Conservation (phyloP, 176 grass and related monocot species). For the Themeda triandra region DNA sequence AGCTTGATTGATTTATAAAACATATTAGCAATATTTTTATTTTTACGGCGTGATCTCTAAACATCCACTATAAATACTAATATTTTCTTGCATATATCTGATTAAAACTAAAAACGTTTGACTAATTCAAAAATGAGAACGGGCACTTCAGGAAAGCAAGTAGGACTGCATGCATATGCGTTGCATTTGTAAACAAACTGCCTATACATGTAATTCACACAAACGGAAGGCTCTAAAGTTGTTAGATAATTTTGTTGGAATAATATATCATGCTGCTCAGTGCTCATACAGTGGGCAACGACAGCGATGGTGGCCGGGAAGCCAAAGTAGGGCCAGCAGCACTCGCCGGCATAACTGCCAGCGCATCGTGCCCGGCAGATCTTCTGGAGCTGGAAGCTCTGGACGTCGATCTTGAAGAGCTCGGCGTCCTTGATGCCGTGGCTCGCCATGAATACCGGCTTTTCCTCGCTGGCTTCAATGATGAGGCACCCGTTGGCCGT, state of each 20-base stretch:
- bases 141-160: no score
- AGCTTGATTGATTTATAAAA: no score
- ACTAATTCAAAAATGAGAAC: no score
- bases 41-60: no score
- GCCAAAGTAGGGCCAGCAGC: constrained; percentile 37
- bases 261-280: not conserved
- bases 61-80: no score
- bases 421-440: constrained; percentile 17
- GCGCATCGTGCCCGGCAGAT: constrained; percentile 1
- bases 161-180: no score
- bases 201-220: not conserved
- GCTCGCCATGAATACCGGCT: constrained; percentile 4
- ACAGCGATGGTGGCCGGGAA: constrained; percentile 38
- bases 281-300: constrained; percentile 35
- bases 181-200: not conserved
- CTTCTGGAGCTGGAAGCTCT: constrained; percentile 30
- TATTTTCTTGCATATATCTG: no score
- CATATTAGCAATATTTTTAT: no score
- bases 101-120: no score
- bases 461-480: constrained; percentile 14
- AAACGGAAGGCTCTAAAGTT: not conserved
- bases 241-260: not conserved
- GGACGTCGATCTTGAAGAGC: constrained; percentile 36
- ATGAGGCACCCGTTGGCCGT: constrained; percentile 32
- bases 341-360: constrained; percentile 5